Base-by-base conservation (phyloP, 2,329 filamentous ascomycete species). In the Zymoseptoria passerinii region DNA sequence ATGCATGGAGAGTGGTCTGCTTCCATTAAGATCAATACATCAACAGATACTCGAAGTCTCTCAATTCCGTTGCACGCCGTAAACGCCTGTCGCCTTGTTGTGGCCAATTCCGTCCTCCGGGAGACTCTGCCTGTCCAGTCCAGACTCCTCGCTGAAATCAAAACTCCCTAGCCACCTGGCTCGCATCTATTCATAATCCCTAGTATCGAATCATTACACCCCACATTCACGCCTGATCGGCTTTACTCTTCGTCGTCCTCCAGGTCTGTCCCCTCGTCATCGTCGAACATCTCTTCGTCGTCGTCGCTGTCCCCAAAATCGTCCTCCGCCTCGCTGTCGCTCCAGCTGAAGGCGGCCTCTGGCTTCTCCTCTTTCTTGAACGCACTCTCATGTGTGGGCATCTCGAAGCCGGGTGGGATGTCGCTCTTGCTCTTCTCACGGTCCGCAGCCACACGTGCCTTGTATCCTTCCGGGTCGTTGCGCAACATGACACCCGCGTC, bases 401-500 rank as follows among this genome's bases (percentile, higher is more conserved):
- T 92, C 57, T 83, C 79, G 63, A 92, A 92, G 0, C 82, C 90
- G 0, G 78, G 76, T 0, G 94, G 92, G 2, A 96, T 90, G 69
- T 95, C 89, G 63, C 80, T 77, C 75, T 89, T 89, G 10, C 89
- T 92, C 51, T 77, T 77, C 63, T 88, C 84, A 4, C 94, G 87
- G 29, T 90, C 83, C 50, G 84, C 81, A 62, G 76, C 80, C 1
- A 92, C 90, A 66, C 80, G 81, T 50, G 78, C 75, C 69, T 90
- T 85, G 78, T 95, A 99, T 29, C 78, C 74, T 1, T 79, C 77
- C 0, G 84, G 84, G 29, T 86, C 75, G 66, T 92, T 90, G 60
- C 92, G 86, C 68, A 95, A 87, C 78, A 91, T 83, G 23, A 96
- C 87, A 58, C 90, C 85, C 1, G 94, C 92, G 66, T 97, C 92